phyloP scores from a whole-genome alignment of 129 eudicot genomes.

The Flaveria trinervia region DNA sequence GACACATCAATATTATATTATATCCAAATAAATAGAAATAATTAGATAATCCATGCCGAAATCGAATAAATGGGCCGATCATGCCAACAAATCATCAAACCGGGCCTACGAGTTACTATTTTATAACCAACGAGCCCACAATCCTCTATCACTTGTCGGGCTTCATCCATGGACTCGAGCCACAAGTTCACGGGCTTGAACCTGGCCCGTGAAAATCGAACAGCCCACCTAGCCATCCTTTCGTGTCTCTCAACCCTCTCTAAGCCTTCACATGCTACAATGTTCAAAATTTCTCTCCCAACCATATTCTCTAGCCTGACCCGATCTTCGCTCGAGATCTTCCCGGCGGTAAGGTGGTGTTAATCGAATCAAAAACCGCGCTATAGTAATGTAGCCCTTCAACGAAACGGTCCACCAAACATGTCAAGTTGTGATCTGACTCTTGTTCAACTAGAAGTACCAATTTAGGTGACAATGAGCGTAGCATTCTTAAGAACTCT shows the following conservation, averaged over 20 bases:
- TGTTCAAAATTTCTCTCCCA: constrained; percentile 51
- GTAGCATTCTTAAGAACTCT: constrained; percentile 44
- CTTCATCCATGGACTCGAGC: constrained; percentile 49
- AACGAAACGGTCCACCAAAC: constrained; percentile 50
- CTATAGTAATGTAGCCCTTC: constrained; percentile 59
- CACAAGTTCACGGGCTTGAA: constrained; percentile 53
- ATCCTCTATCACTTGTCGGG: constrained; percentile 34
- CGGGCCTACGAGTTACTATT: constrained; percentile 35
- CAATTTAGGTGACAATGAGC: constrained; percentile 47
- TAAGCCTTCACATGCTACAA: constrained; percentile 57
- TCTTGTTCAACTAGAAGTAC: constrained; percentile 55
- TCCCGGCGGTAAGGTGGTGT: constrained; percentile 33
- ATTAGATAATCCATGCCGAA: constrained; percentile 52
- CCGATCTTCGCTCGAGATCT: constrained; percentile 34
- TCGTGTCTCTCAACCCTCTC: constrained; percentile 69
- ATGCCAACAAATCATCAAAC: constrained; percentile 66
- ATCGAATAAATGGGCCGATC: constrained; percentile 61
- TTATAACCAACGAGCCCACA: constrained; percentile 49
- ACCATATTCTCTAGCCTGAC: constrained; percentile 50
- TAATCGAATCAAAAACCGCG: constrained; percentile 54
- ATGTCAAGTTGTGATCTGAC: constrained; percentile 46
- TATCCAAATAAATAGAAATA: background rate
- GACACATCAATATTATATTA: background rate
- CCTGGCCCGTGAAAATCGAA: constrained; percentile 43
- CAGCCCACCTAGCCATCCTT: constrained; percentile 38